phyloP scores from a whole-genome alignment of 306 rosid genomes.

The Cucumis cinereus region DNA sequence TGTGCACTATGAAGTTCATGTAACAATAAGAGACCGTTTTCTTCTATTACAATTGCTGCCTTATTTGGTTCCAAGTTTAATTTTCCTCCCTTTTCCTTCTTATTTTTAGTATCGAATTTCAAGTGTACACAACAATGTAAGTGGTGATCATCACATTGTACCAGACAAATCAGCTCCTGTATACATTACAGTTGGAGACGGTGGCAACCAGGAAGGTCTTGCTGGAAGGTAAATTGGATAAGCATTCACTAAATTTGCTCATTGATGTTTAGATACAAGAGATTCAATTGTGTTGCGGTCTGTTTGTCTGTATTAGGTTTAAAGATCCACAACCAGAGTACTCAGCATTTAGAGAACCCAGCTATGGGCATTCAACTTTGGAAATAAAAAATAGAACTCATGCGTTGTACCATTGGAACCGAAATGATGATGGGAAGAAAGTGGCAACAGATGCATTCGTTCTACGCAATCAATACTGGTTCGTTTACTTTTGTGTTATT shows the following conservation, averaged over 20 bases:
- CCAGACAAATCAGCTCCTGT: slow-evolving; percentile 83
- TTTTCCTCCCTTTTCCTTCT: slow-evolving; percentile 1
- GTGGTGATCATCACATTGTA: slow-evolving; percentile 45
- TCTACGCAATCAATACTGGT: slow-evolving; percentile 85
- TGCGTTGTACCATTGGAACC: slow-evolving; percentile 96
- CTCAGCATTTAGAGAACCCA: slow-evolving; percentile 91
- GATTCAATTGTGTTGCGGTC: background rate
- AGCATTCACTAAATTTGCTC: background rate
- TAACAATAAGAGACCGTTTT: background rate
- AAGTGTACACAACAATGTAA: slow-evolving; percentile 49
- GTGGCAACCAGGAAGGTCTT: slow-evolving; percentile 98
- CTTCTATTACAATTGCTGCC: background rate
- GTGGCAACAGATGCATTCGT: slow-evolving; percentile 45
- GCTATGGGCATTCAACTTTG: slow-evolving; percentile 89
- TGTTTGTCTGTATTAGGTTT: slow-evolving; percentile 39
- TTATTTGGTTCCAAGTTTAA: background rate
- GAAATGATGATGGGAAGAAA: slow-evolving; percentile 91
- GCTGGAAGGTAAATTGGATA: slow-evolving; percentile 52
- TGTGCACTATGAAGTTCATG: background rate
- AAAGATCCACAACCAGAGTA: slow-evolving; percentile 83
- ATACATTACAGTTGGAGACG: slow-evolving; percentile 94
- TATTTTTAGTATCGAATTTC: slow-evolving; percentile 71
- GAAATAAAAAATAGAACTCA: slow-evolving; percentile 75
- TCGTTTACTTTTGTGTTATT: slow-evolving; percentile 18
- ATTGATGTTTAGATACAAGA: background rate